Percentiles rank a stretch among this genome's conserved stretches.
phyloP scores from a whole-genome alignment of 2,329 filamentous ascomycete genomes.

The Dryadomyces quercivorus region DNA sequence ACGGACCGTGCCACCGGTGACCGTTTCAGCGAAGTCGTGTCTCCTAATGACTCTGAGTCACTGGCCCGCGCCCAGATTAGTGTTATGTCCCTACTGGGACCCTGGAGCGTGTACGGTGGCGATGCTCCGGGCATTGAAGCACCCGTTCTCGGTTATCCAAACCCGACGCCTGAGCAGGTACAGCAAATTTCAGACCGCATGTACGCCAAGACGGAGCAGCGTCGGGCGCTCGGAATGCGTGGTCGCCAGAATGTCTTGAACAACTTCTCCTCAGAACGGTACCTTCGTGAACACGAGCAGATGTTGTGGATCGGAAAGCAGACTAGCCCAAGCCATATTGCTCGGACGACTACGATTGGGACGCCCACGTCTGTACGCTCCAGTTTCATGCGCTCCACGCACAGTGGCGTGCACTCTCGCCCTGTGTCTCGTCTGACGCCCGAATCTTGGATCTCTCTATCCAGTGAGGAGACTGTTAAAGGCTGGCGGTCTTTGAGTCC shows the following conservation, averaged over 20 bases:
- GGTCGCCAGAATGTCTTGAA: constrained; percentile 40
- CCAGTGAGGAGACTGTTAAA: constrained; percentile 1
- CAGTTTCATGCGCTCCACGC: neutral
- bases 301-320: constrained; percentile 27
- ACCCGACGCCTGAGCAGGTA: constrained; percentile 33
- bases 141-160: constrained; percentile 14
- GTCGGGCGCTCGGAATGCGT: constrained; percentile 42
- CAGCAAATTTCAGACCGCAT: constrained; percentile 41
- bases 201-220: constrained; percentile 45
- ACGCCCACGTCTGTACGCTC: neutral
- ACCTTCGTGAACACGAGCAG: constrained; percentile 44
- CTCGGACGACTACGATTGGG: neutral
- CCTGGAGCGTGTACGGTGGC: constrained; percentile 47
- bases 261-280: constrained; percentile 41
- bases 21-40: constrained; percentile 49
- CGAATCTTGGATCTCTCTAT: constrained; percentile 5
- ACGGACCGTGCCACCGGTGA: constrained; percentile 36
- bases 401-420: neutral
- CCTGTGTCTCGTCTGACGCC: constrained; percentile 1
- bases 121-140: constrained; percentile 28
- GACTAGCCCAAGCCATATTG: neutral
- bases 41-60: constrained; percentile 49
- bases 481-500: neutral
- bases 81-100: constrained; percentile 47
- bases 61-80: constrained; percentile 50